Percentiles rank a stretch among this genome's conserved stretches.
phyloP scores from a whole-genome alignment of 192 early-diverging fungal species.

The Backusella mclennaniae region DNA sequence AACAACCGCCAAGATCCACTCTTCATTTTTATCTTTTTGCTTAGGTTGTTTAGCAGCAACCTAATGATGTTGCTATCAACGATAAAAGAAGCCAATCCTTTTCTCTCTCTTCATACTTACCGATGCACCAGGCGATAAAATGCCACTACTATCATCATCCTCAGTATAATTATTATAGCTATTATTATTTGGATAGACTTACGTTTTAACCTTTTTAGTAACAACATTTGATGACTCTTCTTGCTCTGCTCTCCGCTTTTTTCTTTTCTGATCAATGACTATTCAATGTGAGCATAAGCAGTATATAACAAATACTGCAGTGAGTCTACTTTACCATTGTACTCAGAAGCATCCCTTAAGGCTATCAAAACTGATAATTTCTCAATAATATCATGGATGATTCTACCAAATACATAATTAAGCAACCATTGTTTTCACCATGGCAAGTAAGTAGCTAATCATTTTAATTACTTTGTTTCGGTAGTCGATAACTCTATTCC shows the following conservation, averaged over 20 bases:
- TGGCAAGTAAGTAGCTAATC: neutral
- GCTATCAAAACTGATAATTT: slow-evolving; percentile 26
- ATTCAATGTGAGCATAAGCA: neutral
- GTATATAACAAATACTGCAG: neutral
- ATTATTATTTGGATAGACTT: neutral
- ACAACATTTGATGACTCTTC: slow-evolving; percentile 14
- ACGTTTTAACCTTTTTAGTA: slow-evolving; percentile 35
- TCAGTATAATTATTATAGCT: neutral
- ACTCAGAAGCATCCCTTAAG: slow-evolving; percentile 21
- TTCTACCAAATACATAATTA: neutral
- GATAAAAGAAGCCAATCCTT: neutral
- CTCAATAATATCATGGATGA: slow-evolving; percentile 28
- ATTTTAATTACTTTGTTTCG: slow-evolving; percentile 10
- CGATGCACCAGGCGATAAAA: slow-evolving; percentile 3
- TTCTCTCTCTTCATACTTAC: neutral
- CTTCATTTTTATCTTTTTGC: slow-evolving; percentile 49
- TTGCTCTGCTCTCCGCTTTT: slow-evolving; percentile 36
- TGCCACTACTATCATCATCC: neutral
- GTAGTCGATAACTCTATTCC: slow-evolving; percentile 10
- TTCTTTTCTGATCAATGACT: slow-evolving; percentile 29
- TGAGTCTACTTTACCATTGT: slow-evolving; percentile 1
- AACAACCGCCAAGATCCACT: slow-evolving; percentile 55
- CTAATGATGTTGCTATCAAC: neutral
- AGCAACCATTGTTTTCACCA: neutral
- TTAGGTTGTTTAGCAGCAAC: slow-evolving; percentile 53